phyloP scores from a whole-genome alignment of 306 rosid genomes.

The Fagus sylvatica region DNA sequence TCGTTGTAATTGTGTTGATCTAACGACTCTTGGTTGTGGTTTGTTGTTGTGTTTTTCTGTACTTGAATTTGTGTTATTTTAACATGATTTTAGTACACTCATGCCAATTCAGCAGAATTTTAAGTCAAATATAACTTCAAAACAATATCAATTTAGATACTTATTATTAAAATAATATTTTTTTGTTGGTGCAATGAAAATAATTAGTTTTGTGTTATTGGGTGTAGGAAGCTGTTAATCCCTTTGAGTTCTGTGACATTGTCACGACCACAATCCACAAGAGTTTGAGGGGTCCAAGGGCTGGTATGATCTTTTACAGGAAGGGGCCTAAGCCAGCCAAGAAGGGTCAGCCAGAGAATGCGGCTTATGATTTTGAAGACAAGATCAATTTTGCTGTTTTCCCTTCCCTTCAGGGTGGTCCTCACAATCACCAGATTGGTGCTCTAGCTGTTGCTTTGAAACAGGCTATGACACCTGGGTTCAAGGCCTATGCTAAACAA shows the following conservation, averaged over 20 bases:
- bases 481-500: slow-evolving; percentile 89
- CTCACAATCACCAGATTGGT: slow-evolving; percentile 96
- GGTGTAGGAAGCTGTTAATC: slow-evolving; percentile 76
- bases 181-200: no score
- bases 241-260: slow-evolving; percentile 83
- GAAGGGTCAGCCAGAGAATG: slow-evolving; percentile 91
- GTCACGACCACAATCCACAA: slow-evolving; percentile 95
- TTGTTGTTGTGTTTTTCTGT: no score
- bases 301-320: slow-evolving; percentile 92
- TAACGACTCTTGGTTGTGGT: no score
- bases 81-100: no score
- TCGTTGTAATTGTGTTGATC: no score
- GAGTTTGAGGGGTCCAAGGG: slow-evolving; percentile 95
- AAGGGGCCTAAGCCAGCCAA: slow-evolving; percentile 94
- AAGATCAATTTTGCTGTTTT: slow-evolving; percentile 90
- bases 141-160: no score
- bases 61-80: no score
- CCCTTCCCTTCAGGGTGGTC: slow-evolving; percentile 97
- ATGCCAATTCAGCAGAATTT: no score
- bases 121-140: no score
- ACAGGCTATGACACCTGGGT: slow-evolving; percentile 69
- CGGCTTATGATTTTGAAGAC: slow-evolving; percentile 85
- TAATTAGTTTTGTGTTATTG: background rate
- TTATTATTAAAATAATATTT: no score
- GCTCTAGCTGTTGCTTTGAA: slow-evolving; percentile 94